A percentile compares a stretch with the other conserved stretches of the same genome.
phyloP scores from a whole-genome alignment of 208 protist genomes.

The Porcisia hertigi region DNA sequence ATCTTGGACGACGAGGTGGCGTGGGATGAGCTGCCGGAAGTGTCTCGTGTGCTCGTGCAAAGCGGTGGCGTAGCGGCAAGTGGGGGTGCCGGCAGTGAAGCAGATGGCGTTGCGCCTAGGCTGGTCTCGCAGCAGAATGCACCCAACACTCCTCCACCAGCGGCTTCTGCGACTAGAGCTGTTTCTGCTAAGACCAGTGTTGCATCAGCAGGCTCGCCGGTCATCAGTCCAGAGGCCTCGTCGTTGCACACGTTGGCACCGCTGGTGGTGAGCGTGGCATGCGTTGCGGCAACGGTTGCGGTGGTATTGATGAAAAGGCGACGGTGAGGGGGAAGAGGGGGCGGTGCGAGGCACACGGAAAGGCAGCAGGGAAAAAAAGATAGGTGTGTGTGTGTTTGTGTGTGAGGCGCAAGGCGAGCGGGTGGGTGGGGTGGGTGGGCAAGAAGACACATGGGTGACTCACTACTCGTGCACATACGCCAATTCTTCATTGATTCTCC shows the following conservation, averaged over 20 bases:
- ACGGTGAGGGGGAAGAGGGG: neutral
- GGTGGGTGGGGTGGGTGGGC: neutral
- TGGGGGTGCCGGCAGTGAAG: neutral
- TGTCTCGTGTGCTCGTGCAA: constrained; percentile 48
- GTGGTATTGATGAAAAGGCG: constrained; percentile 30
- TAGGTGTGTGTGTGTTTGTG: neutral
- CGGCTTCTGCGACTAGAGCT: neutral
- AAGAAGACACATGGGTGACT: neutral
- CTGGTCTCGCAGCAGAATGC: neutral
- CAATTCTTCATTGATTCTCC: neutral
- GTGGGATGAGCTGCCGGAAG: constrained; percentile 77
- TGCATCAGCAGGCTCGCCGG: neutral
- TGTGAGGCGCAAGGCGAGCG: neutral
- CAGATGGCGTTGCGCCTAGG: neutral
- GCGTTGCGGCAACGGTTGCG: constrained; percentile 30
- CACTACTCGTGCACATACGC: neutral
- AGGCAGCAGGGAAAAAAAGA: neutral
- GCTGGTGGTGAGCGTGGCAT: constrained; percentile 29
- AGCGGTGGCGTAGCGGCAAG: neutral
- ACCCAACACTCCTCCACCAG: neutral
- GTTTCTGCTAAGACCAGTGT: neutral
- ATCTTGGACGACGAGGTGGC: constrained; percentile 69
- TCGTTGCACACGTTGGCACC: constrained; percentile 33
- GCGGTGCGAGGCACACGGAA: neutral
- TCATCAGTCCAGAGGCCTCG: neutral